Percentiles rank a stretch among this genome's conserved stretches.
Conservation (phyloP, 2,329 filamentous ascomycete species). For the Magnaporthales sp. region DNA sequence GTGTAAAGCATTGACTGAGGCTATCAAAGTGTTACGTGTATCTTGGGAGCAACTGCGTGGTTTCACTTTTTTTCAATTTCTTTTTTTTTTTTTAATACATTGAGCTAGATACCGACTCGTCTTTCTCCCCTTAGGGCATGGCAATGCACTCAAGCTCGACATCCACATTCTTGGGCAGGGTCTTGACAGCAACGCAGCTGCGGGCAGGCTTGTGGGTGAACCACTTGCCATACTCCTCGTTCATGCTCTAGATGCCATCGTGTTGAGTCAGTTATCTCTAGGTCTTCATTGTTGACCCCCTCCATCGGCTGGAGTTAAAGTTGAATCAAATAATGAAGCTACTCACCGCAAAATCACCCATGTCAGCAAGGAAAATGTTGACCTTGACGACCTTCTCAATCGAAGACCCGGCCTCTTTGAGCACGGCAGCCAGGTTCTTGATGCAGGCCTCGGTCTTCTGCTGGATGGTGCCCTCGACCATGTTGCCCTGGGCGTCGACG, state of each 20-base stretch:
- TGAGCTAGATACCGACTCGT: neutral
- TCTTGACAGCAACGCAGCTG: constrained; percentile 84
- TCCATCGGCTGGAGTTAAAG: too few species aligned
- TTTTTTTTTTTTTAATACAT: constrained; percentile 1
- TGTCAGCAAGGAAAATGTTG: constrained; percentile 84
- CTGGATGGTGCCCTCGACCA: constrained; percentile 50
- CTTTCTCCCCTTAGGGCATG: constrained; percentile 36
- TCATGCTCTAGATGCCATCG: constrained; percentile 55
- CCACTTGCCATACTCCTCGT: constrained; percentile 75
- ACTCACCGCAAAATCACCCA: constrained; percentile 70
- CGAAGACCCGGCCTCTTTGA: constrained; percentile 70
- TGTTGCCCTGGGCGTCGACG: constrained; percentile 44
- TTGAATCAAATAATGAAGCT: neutral
- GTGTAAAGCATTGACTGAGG: neutral
- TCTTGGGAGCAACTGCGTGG: neutral
- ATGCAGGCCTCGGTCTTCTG: constrained; percentile 57
- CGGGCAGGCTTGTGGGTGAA: constrained; percentile 79
- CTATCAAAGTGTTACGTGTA: neutral
- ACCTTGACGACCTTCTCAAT: constrained; percentile 83
- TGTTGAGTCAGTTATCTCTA: neutral
- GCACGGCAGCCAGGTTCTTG: constrained; percentile 75
- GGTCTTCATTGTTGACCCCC: neutral
- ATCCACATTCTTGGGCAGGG: constrained; percentile 75
- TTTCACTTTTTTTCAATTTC: neutral
- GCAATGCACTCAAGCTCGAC: constrained; percentile 90